Base-by-base conservation (phyloP, 768 basidiomycete genomes). In the Sarcomyxa edulis region DNA sequence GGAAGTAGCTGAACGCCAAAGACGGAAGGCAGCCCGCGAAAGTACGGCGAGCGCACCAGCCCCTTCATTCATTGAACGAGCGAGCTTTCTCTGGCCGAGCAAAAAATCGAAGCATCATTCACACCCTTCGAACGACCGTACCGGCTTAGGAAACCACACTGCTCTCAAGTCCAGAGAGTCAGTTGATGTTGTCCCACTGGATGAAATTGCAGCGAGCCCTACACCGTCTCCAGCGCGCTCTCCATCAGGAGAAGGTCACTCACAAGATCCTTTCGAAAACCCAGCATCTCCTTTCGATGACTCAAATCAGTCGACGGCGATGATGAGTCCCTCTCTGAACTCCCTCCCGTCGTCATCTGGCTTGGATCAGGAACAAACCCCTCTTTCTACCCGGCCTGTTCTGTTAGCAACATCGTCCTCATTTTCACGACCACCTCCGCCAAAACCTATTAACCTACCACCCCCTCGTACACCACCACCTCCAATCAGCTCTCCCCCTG, bases 1-100 rank as follows among this genome's bases (percentile, higher is more conserved):
- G 89, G 88, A 91, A 49, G 62, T 77, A 32, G 77, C 77, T 27
- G 88, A 91, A 52, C 72, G 83, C 14, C 79, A 78, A 48, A 73
- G 84, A 42, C 74, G 88, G 63, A 89, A 81, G 59, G 70, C 74
- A 24, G 80, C 74, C 3, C 72, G 88, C 39, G 81, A 79, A 40
- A 78, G 81, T 4, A 36, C 46, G 18, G 35, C 47, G 26, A 30
- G 49, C 14, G 24, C 48, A 18, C 29, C 54, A 7, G 31, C 48
- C 14, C 42, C 57, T 9, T 50, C 70, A 4, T 77, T 85, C 42
- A 72, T 77, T 23, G 71, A 71, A 35, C 71, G 75, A 20, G 78
- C 84, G 9, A 74, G 71, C 48, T 59, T 71, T 16, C 63, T 88
- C 3, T 78, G 81, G 72, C 54, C 72, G 3, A 58, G 59, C 10